Evolutionary conservation across 768 basidiomycete genomes (phyloP), one percentile per base, ranked within the genome.

Genomic region (Lentinula sp.): DNA sequence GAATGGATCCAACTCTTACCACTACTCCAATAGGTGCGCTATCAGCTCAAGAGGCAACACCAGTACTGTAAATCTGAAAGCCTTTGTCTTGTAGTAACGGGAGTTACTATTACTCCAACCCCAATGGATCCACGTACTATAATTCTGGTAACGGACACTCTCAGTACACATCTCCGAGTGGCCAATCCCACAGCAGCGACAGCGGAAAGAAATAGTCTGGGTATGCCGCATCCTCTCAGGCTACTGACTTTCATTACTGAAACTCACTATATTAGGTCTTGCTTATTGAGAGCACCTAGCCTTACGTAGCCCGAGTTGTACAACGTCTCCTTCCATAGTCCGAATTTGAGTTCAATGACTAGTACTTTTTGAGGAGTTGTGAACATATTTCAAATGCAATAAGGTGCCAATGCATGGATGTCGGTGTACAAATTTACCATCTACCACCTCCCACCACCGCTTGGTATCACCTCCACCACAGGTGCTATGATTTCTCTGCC

Each of bases 61-160:
- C 5, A 28, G 28, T 39, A 13, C 37, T 39, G 37, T 41, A 9
- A 20, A 12, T 49, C 56, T 33, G n/a, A 10, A 42, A 9, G 3
- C 6, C 20, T 48, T 43, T 12, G 46, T 13, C 5, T 23, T 43
- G 6, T 32, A 76, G 75, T 18, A 48, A 80, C 42, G 79, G 78
- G 10, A 72, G 74, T 50, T 81, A 81, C 70, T 79, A 81, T 62
- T 81, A 81, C 67, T 68, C 60, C 33, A 81, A 81, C 69, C 67
- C 78, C 35, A 69, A 80, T 45, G 73, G 76, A 1, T 77, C 75
- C 2, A 79, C 69, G 2, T 80, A 81, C 66, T 74, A 79, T 65
- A 74, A 79, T 67, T 70, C 18, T 16, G 77, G 75, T 0, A 54
- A 0, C 23, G 80, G 78, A 5, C 66, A 70, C 65, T 63, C 73